Base-by-base conservation (phyloP, 176 grass and related monocot genomes). In the Eragrostis nindensis region DNA sequence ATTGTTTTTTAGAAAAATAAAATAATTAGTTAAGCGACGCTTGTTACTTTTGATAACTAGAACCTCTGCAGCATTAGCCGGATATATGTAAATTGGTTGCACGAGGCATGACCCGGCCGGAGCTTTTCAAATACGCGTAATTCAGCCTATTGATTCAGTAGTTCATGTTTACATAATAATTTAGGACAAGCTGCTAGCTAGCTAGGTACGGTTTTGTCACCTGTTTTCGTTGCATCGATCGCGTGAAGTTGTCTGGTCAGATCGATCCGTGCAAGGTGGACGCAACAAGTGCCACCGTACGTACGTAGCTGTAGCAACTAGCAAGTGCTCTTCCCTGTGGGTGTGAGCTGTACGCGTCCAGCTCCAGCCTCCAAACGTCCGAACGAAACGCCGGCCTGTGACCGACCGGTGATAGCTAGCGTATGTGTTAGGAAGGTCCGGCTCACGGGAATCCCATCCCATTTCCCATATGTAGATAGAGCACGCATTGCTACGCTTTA, bases 401-500 rank as follows among this genome's bases (percentile, higher is more conserved):
- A 75, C 32, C 19, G 79, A 11, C 39, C 39, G n/a, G 30, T 59
- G 48, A 5, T 17, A 36, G 25, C 3, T 52, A 42, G 8, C 43
- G 71, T 56, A 43, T 59, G 72, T 66, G 68, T 54, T 56, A 54
- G 27, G 61, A 83, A 46, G 64, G 72, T 46, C 56, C 4, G 27
- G 30, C 39, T 84, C 82, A 84, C 72, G 82, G 62, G 82, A 84
- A 76, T 76, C 82, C 82, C 56, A 62, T 76, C 74, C 14, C 26
- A 7, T 14, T 25, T 8, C 8, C n/a, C 38, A 19, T 52, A 75
- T 38, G 32, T 60, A 57, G n/a, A n/a, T n/a, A n/a, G 19, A 25
- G 36, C 53, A 57, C 32, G 48, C 69, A 38, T 44, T 30, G 47
- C 43, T 49, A 68, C 32, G 32, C n/a, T n/a, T n/a, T 2, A 45